Evolutionary conservation across 192 early-diverging fungal genomes (phyloP), one percentile per base, ranked within the genome.

Genomic region (Backusella liffmaniae): DNA sequence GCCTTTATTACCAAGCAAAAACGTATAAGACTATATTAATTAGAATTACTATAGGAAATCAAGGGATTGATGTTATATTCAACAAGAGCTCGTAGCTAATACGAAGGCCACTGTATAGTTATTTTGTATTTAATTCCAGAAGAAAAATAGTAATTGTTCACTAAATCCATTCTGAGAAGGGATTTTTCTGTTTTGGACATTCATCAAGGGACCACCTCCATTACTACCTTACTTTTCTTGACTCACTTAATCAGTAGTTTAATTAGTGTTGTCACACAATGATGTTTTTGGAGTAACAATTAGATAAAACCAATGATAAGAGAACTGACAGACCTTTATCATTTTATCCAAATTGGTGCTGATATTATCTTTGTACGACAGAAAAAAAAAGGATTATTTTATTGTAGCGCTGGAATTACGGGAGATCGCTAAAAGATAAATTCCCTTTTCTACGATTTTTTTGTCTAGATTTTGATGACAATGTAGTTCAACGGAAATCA

Each of bases 291-390:
- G 51, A 26, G 56, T 29, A 29, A 62, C 56, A 12, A 26, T 29
- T 29, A 26, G 56, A 62, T 62, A 62, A 62, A 62, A 23, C 8
- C 12, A 62, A 23, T 62, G 56, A 62, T 62, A 62, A 13, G 56
- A 29, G 26, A 62, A 62, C 56, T 62, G 56, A 62, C 56, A 62
- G 56, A 29, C 56, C 56, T 62, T 62, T 62, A 62, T 62, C 56
- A 62, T 8, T 62, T 62, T 62, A 12, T 62, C 56, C 56, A 62
- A 62, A 62, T 62, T 62, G 21, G 56, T 62, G 18, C 26, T 62
- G 56, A 62, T 62, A 23, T 62, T 62, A 62, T 62, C 56, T 23
- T 29, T 62, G 26, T 62, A 29, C 26, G 5, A 23, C 21, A 10
- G 26, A 21, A 12, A 62, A 62, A 62, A 29, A 62, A 12, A 10